These are phyloP conservation scores for Boletus eberwhitei DNA, from an alignment of 768 basidiomycete genomes.

Conservation along the genomic window DNA sequence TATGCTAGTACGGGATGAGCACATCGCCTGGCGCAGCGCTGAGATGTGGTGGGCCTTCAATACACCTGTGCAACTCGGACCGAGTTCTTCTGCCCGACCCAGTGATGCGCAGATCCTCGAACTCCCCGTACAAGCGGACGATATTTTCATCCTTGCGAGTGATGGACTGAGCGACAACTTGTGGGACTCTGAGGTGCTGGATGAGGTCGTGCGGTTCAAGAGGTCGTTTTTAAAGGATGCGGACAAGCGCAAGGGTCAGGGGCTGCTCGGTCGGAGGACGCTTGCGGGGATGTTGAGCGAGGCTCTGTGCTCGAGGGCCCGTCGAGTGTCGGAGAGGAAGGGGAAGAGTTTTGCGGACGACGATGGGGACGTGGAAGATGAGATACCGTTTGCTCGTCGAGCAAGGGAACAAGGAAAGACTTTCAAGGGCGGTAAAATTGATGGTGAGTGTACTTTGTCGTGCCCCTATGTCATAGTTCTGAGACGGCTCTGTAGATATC, in stretches of 20 bases:
- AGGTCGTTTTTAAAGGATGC: constrained; percentile 32
- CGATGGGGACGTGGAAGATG: constrained; percentile 36
- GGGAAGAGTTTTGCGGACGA: constrained; percentile 23
- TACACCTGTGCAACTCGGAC: constrained; percentile 63
- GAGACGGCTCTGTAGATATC: constrained; percentile 43
- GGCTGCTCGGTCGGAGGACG: constrained; percentile 45
- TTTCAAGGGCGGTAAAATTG: constrained; percentile 81
- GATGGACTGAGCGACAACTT: constrained; percentile 86
- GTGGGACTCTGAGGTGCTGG: constrained; percentile 85
- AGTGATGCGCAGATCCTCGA: constrained; percentile 66
- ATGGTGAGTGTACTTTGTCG: constrained; percentile 50
- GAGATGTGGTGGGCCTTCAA: constrained; percentile 93
- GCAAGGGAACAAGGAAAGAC: constrained; percentile 69
- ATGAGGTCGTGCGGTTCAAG: constrained; percentile 68
- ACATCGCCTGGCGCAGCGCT: constrained; percentile 79
- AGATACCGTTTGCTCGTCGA: constrained; percentile 82
- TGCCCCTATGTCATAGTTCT: neutral
- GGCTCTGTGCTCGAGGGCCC: constrained; percentile 76
- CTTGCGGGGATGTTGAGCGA: constrained; percentile 73
- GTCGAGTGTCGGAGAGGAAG: constrained; percentile 58
- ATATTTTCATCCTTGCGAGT: constrained; percentile 76
- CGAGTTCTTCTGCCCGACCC: constrained; percentile 58
- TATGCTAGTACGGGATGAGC: constrained; percentile 75
- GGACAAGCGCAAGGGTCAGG: constrained; percentile 12
- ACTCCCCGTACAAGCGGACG: constrained; percentile 65